These are phyloP conservation scores for Microcos paniculata DNA, from an alignment of 345 rosid species.

Conservation along the genomic window DNA sequence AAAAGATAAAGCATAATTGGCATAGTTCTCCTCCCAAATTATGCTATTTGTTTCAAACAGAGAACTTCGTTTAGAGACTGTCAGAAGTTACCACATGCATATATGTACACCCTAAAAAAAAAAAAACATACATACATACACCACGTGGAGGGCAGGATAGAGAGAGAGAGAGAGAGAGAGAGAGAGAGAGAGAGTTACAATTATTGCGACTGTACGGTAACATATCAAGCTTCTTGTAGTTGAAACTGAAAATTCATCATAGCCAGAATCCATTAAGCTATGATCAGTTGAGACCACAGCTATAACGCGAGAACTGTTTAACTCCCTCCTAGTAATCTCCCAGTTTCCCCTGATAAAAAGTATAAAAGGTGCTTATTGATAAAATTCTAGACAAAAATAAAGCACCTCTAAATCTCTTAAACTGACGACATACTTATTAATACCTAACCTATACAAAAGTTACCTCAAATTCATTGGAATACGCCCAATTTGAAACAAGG, in stretches of 20 bases:
- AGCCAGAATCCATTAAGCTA: slow-evolving; percentile 35
- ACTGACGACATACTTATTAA: neutral
- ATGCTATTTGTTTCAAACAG: neutral
- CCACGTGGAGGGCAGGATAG: too few species aligned
- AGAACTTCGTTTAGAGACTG: neutral
- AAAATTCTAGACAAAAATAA: neutral
- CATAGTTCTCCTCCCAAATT: neutral
- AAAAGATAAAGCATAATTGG: neutral
- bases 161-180: slow-evolving; percentile 2
- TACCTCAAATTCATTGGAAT: slow-evolving; percentile 83
- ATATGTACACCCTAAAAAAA: too few species aligned
- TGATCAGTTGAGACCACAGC: slow-evolving; percentile 72
- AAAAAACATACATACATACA: neutral
- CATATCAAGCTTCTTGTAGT: slow-evolving; percentile 52
- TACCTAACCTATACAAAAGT: neutral
- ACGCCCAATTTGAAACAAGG: slow-evolving; percentile 63
- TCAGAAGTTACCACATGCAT: neutral
- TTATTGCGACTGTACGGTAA: slow-evolving; percentile 59
- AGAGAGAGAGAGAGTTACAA: slow-evolving; percentile 40
- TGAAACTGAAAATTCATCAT: slow-evolving; percentile 54
- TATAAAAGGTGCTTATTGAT: neutral
- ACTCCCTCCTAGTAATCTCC: slow-evolving; percentile 63
- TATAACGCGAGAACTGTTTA: slow-evolving; percentile 48
- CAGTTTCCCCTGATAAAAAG: slow-evolving; percentile 59
- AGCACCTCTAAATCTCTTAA: neutral